Percentiles rank a stretch among this genome's conserved stretches.
These are phyloP conservation scores for Salmacisia buchloeana DNA, from an alignment of 1,284 basidiomycete species.

Conservation along the genomic window DNA sequence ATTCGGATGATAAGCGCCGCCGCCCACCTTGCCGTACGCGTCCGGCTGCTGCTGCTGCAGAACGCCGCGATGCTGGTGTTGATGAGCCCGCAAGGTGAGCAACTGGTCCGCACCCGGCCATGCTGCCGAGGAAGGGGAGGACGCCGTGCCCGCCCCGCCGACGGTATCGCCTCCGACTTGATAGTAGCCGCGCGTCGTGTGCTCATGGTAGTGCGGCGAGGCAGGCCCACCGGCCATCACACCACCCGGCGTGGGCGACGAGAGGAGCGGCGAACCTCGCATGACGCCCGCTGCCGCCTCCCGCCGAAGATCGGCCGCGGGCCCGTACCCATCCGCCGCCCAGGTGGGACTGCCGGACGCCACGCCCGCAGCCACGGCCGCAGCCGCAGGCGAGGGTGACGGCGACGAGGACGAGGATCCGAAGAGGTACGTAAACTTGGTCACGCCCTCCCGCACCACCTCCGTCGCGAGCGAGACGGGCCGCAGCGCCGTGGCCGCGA, in stretches of 20 bases:
- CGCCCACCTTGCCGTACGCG: not conserved
- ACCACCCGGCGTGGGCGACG: not conserved
- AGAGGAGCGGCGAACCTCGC: not conserved
- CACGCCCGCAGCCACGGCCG: no score
- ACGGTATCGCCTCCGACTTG: no score
- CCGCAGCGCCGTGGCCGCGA: constrained; percentile 2
- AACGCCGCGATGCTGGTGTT: no score
- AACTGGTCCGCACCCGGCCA: not conserved
- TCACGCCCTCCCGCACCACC: constrained; percentile 2
- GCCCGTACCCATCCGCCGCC: not conserved
- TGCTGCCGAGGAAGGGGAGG: not conserved
- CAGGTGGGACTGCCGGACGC: not conserved
- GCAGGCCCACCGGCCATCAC: not conserved
- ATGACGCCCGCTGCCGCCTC: not conserved
- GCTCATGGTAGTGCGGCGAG: not conserved
- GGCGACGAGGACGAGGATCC: not conserved
- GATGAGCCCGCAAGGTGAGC: not conserved
- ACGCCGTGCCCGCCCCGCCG: no score
- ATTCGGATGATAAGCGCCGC: not conserved
- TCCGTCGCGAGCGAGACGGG: constrained; percentile 3
- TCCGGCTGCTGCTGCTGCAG: not conserved
- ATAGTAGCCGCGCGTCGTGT: not conserved
- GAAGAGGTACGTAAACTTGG: not conserved
- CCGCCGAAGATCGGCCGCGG: not conserved
- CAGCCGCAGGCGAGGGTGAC: not conserved